These are phyloP conservation scores for Cladophialophora bantiana DNA, from an alignment of 2,329 filamentous ascomycete species.

Conservation along the genomic window DNA sequence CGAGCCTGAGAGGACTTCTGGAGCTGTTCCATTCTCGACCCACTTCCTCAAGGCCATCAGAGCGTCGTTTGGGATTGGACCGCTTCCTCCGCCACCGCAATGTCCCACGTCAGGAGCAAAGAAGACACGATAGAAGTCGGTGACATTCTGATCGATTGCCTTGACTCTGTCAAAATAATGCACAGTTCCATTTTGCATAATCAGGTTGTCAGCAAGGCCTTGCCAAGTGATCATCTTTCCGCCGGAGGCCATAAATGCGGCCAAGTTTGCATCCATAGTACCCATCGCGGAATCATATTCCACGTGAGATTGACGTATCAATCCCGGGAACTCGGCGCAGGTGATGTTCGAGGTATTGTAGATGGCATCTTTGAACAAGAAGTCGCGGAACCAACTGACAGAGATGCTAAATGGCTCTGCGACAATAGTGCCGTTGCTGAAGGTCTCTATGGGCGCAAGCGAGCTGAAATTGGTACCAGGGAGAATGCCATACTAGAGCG, in stretches of 20 bases:
- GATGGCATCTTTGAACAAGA: conserved; percentile 42
- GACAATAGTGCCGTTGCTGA: conserved; percentile 45
- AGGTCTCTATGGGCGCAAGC: conserved; percentile 43
- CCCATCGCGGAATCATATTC: conserved; percentile 49
- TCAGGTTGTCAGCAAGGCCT: conserved; percentile 49
- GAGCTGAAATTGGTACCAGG: conserved; percentile 41
- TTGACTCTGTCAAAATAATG: conserved; percentile 60
- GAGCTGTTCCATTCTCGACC: conserved; percentile 50
- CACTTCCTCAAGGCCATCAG: conserved; percentile 49
- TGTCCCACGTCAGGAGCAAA: conserved; percentile 16
- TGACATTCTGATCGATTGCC: not conserved
- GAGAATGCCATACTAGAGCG: conserved; percentile 47
- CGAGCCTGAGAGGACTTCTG: conserved; percentile 46
- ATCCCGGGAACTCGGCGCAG: conserved; percentile 38
- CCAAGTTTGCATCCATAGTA: conserved; percentile 48
- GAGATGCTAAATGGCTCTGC: conserved; percentile 4
- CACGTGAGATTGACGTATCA: conserved; percentile 54
- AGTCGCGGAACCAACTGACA: conserved; percentile 53
- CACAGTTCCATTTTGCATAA: conserved; percentile 46
- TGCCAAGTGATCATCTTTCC: conserved; percentile 56
- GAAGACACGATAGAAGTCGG: conserved; percentile 42
- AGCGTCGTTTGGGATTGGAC: conserved; percentile 38
- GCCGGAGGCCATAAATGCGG: conserved; percentile 51
- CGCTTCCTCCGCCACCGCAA: conserved; percentile 35
- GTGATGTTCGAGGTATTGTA: conserved; percentile 45